Conservation (phyloP, 2,329 filamentous ascomycete species). For the Ceratocystis colombiana region DNA sequence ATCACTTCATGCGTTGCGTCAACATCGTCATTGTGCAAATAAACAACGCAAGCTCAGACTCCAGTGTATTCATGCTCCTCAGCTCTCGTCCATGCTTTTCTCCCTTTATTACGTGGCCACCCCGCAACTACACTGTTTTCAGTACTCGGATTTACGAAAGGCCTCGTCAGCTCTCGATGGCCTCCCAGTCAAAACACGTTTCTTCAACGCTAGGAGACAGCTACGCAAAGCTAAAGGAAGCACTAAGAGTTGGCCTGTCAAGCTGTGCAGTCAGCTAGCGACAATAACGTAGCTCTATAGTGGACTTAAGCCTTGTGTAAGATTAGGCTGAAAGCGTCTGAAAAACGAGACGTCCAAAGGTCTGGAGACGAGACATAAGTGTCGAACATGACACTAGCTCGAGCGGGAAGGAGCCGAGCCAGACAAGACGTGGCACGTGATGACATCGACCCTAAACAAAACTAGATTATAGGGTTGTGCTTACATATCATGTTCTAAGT, state of each 20-base stretch:
- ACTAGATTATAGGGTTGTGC: too few species aligned
- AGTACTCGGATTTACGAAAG: slow-evolving; percentile 14
- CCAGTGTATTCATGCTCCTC: not conserved
- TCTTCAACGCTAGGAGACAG: not conserved
- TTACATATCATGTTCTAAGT: too few species aligned
- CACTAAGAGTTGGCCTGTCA: not conserved
- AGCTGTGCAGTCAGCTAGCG: not conserved
- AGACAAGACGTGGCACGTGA: too few species aligned
- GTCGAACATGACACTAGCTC: too few species aligned
- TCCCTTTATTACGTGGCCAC: slow-evolving; percentile 19
- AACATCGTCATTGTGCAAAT: not conserved
- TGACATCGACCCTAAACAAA: fast-evolving
- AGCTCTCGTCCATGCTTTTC: not conserved
- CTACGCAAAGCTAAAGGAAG: not conserved
- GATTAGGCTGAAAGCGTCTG: not conserved
- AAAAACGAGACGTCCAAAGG: not conserved
- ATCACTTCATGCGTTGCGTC: not conserved
- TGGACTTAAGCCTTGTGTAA: not conserved
- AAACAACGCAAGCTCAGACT: not conserved
- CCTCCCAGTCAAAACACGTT: not conserved
- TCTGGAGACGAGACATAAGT: not conserved
- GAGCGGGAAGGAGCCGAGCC: too few species aligned
- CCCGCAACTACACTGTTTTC: slow-evolving; percentile 15
- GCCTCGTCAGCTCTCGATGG: slow-evolving; percentile 19
- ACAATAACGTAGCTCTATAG: not conserved